These are phyloP conservation scores for Daphne laureola DNA, from an alignment of 441 rosid species.

Conservation along the genomic window DNA sequence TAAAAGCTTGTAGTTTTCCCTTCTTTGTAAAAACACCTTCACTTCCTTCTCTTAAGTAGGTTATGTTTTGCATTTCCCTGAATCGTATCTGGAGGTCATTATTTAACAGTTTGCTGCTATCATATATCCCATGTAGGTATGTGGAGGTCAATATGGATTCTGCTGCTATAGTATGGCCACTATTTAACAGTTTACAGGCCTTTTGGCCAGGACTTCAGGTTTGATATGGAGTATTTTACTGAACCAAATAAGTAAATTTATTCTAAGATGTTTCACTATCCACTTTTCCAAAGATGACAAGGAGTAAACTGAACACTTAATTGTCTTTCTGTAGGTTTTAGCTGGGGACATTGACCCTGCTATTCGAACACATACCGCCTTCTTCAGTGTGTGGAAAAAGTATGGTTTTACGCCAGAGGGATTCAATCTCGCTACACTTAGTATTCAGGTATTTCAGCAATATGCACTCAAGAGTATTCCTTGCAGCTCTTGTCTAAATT, in stretches of 20 bases:
- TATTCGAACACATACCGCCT: slow-evolving; percentile 92
- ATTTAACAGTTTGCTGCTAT: slow-evolving; percentile 5
- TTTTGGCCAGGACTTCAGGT: slow-evolving; percentile 99
- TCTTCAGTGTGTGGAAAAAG: slow-evolving; percentile 92
- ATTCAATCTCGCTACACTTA: slow-evolving; percentile 82
- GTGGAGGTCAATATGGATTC: slow-evolving; percentile 99
- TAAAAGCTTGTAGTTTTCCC: slow-evolving; percentile 33
- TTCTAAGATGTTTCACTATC: neutral
- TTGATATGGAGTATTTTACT: slow-evolving; percentile 6
- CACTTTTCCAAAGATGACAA: slow-evolving; percentile 6
- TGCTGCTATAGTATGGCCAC: slow-evolving; percentile 94
- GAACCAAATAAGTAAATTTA: neutral
- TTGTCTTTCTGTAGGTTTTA: slow-evolving; percentile 52
- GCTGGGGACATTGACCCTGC: slow-evolving; percentile 98
- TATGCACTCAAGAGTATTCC: no score
- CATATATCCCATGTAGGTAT: slow-evolving; percentile 47
- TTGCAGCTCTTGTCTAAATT: no score
- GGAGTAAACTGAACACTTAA: slow-evolving; percentile 13
- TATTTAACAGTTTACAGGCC: slow-evolving; percentile 97
- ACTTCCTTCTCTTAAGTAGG: slow-evolving; percentile 7
- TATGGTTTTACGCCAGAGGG: slow-evolving; percentile 98
- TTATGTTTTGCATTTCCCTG: neutral
- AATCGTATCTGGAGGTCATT: neutral
- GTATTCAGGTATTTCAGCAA: slow-evolving; percentile 43
- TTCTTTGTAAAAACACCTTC: slow-evolving; percentile 19